Evolutionary conservation across 176 grass and related monocot genomes (phyloP).

Genomic region (Poa pratensis): DNA sequence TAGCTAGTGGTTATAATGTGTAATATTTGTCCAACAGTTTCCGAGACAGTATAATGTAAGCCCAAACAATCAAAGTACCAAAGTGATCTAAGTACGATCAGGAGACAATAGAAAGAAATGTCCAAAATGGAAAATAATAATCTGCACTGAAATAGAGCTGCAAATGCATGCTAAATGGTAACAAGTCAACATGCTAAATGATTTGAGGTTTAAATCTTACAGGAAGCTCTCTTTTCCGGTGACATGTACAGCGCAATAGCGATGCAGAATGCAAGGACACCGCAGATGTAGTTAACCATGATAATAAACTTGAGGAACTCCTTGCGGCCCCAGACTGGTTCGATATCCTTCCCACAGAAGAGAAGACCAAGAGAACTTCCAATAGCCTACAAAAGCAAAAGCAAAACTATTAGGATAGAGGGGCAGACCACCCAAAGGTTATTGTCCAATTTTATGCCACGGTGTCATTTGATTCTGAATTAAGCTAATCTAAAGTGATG

Average conservation of each 20-base stretch:
- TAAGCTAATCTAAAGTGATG: background rate
- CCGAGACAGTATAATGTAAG: background rate
- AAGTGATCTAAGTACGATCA: background rate
- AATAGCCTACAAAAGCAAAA: conserved; percentile 65
- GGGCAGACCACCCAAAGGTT: background rate
- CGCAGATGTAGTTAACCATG: conserved; percentile 82
- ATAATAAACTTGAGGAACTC: conserved; percentile 97
- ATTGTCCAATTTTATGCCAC: background rate
- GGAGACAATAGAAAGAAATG: background rate
- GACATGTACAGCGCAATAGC: conserved; percentile 86
- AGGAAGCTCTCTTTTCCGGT: conserved; percentile 94
- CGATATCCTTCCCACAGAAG: conserved; percentile 86
- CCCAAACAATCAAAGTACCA: background rate
- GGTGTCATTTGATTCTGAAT: background rate
- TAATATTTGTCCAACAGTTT: background rate
- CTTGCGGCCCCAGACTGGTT: conserved; percentile 94
- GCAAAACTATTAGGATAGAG: background rate
- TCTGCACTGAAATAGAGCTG: background rate
- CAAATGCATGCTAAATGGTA: conserved; percentile 2
- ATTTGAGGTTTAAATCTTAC: conserved; percentile 54
- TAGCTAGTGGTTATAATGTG: background rate
- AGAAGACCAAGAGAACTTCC: conserved; percentile 93
- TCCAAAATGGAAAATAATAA: too few species aligned
- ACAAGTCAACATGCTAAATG: background rate
- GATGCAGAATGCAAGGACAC: conserved; percentile 76